These are phyloP conservation scores for Chaetomiaceae sp. DNA, from an alignment of 2,329 filamentous ascomycete species.

Conservation along the genomic window DNA sequence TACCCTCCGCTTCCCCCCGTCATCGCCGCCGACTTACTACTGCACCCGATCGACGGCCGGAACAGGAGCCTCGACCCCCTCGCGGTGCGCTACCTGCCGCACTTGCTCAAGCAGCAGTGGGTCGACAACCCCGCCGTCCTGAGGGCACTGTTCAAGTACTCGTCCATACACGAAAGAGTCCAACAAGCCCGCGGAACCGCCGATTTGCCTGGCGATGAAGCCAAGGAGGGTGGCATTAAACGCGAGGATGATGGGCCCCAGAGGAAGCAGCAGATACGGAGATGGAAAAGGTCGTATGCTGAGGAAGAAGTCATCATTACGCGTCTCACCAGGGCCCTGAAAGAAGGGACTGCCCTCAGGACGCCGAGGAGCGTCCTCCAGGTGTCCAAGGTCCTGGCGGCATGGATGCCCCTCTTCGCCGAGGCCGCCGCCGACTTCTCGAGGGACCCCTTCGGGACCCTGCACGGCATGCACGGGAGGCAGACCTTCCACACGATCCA, in stretches of 20 bases:
- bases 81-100: constrained; percentile 56
- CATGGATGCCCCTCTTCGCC: constrained; percentile 57
- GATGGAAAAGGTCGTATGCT: constrained; percentile 55
- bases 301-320: constrained; percentile 91
- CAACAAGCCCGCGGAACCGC: constrained; percentile 9
- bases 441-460: constrained; percentile 40
- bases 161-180: constrained; percentile 43
- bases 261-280: constrained; percentile 22
- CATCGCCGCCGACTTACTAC: constrained; percentile 53
- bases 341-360: constrained; percentile 46
- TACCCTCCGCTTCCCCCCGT: constrained; percentile 50
- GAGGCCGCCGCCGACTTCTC: constrained; percentile 46
- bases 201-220: not conserved
- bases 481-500: constrained; percentile 46
- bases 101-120: constrained; percentile 46
- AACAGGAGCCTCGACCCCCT: constrained; percentile 53
- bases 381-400: constrained; percentile 46
- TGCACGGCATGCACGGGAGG: constrained; percentile 42
- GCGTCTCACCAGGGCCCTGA: constrained; percentile 84
- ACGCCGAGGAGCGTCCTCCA: constrained; percentile 46
- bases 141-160: constrained; percentile 52
- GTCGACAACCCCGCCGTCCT: constrained; percentile 54
- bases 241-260: constrained; percentile 7
- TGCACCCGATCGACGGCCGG: constrained; percentile 49
- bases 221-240: constrained; percentile 24